phyloP scores from a whole-genome alignment of 2,329 filamentous ascomycete genomes.

The Fusarium tanahbumbuense region DNA sequence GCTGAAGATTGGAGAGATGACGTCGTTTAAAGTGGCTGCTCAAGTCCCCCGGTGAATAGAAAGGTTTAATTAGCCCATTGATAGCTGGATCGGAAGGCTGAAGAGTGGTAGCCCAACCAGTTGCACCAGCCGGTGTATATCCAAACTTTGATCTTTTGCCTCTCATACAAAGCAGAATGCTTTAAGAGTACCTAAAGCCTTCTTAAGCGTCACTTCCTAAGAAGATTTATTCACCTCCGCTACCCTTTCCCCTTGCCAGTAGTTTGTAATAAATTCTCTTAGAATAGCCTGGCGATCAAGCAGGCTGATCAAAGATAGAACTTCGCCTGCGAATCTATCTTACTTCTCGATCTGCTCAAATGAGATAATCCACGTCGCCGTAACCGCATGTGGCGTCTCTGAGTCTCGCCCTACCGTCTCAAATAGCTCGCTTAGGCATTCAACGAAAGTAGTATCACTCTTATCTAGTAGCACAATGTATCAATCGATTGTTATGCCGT shows the following conservation, averaged over 20 bases:
- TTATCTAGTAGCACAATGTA: slow-evolving; percentile 49
- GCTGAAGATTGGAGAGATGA: no score
- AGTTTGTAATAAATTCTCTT: slow-evolving; percentile 21
- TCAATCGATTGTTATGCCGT: slow-evolving; percentile 33
- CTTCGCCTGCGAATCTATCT: slow-evolving; percentile 35
- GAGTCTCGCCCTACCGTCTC: slow-evolving; percentile 48
- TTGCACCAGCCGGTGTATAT: slow-evolving; percentile 53
- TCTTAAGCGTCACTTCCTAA: not conserved
- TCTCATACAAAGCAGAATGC: slow-evolving; percentile 46
- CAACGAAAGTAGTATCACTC: slow-evolving; percentile 23
- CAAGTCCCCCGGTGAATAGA: no score
- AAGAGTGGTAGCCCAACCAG: no score
- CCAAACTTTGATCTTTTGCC: slow-evolving; percentile 21
- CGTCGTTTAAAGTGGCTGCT: no score
- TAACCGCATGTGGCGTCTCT: slow-evolving; percentile 44
- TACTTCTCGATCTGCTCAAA: slow-evolving; percentile 49
- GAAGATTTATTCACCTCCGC: no score
- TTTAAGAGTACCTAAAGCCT: slow-evolving; percentile 29
- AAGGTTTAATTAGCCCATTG: no score
- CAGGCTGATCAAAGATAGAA: slow-evolving; percentile 50
- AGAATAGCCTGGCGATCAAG: slow-evolving; percentile 49
- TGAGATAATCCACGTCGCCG: slow-evolving; percentile 49
- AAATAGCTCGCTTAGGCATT: slow-evolving; percentile 48
- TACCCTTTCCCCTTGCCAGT: not conserved
- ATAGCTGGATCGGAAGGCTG: no score